Evolutionary conservation across 2,329 filamentous ascomycete species (phyloP), one percentile per base, ranked within the genome.

Genomic region (Diatrype stigma): DNA sequence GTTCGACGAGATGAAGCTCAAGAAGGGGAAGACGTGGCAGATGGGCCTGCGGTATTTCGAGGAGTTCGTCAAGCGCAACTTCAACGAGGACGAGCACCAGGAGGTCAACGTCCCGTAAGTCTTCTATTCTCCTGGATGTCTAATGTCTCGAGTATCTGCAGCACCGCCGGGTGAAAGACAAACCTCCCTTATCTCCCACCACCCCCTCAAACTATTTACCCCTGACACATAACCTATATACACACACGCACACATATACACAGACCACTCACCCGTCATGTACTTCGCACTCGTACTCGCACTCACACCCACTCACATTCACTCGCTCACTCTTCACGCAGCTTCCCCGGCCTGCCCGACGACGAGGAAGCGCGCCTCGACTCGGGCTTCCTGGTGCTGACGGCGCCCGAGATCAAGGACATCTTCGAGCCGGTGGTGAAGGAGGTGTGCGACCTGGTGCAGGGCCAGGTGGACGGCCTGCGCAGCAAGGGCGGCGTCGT

Each of bases 51-150:
- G 83, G 50, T 91, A 90, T 63, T 93, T 90, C 67, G 89, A 93
- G 61, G 87, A 92, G 63, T 91, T 90, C 64, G 87, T 93, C 14
- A 93, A 93, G 70, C 80, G 89, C 14, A 91, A 90, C 62, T 93
- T 92, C 64, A 86, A 89, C 63, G 85, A 89, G 60, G 86, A 90
- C 45, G 87, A 90, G 62, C 82, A 88, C 56, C 78, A 84, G 46
- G 88, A 92, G 64, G 81, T 91, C 52, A 90, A 90, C 51, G 80
- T 92, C 3, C 88, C 88, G 79, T 82, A 69, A 57, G 79, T 76
- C 0, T 5, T 42, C 21, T n/a, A 7, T 26, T 12, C 19, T 19
- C 55, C 3, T 46, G 16, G 5, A 17, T 6, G 1, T n/a, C 47
- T 50, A 22, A 47, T 30, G 19, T 2, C 2, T 32, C 8, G 17